phyloP scores from a whole-genome alignment of 202 grass and related monocot genomes.

The Alloteropsis angusta region DNA sequence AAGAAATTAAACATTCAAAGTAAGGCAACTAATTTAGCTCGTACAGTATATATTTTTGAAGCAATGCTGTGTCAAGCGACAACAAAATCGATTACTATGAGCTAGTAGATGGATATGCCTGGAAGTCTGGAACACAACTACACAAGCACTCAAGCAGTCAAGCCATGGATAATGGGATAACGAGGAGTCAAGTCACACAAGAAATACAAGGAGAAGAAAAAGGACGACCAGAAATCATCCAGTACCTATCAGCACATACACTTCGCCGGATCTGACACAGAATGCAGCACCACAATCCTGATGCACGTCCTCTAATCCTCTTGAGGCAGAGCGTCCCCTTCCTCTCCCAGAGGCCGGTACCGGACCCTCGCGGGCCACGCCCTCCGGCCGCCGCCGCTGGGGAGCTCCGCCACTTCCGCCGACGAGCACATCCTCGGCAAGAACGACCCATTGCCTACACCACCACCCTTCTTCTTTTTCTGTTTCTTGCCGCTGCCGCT shows the following conservation, averaged over 20 bases:
- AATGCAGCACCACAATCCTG: background rate
- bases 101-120: background rate
- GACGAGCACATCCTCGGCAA: constrained; percentile 43
- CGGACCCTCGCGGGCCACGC: background rate
- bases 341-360: constrained; percentile 16
- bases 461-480: background rate
- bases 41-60: background rate
- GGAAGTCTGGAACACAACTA: too few relatives aligned
- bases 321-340: background rate
- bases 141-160: background rate
- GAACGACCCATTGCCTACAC: constrained; percentile 9
- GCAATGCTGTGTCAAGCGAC: background rate
- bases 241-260: background rate
- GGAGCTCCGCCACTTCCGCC: constrained; percentile 20
- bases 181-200: background rate
- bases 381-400: background rate
- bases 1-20: background rate
- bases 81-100: background rate
- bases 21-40: background rate
- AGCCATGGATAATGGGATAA: background rate
- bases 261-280: background rate
- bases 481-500: background rate
- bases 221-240: background rate
- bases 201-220: background rate
- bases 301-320: background rate